Evolutionary conservation across 805 yeast genomes (phyloP).

Genomic region (Ogataea thermomethanolica): DNA sequence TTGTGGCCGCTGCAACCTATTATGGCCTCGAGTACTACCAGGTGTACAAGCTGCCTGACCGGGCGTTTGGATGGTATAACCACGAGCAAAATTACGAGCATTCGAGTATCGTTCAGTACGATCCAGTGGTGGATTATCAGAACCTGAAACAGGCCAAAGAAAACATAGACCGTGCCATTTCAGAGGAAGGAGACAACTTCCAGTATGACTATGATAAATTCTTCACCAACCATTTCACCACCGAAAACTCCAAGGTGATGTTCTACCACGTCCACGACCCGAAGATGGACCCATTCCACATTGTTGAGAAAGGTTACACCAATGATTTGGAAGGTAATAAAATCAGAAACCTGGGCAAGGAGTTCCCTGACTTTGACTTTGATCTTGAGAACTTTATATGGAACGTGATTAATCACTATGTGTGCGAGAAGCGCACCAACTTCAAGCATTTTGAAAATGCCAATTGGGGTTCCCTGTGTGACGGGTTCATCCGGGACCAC

Average conservation of each 20-base stretch:
- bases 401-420: constrained; percentile 32
- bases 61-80: constrained; percentile 34
- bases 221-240: constrained; percentile 26
- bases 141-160: constrained; percentile 24
- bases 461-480: constrained; percentile 25
- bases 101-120: constrained; percentile 35
- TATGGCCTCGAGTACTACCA: constrained; percentile 51
- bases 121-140: constrained; percentile 31
- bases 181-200: constrained; percentile 23
- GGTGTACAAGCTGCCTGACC: constrained; percentile 39
- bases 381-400: constrained; percentile 34
- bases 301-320: constrained; percentile 28
- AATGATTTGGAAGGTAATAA: constrained; percentile 29
- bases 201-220: constrained; percentile 28
- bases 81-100: constrained; percentile 32
- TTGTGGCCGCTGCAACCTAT: constrained; percentile 64
- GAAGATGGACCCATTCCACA: constrained; percentile 49
- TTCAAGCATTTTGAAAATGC: constrained; percentile 23
- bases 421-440: constrained; percentile 29
- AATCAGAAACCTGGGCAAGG: constrained; percentile 34
- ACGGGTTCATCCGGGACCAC: constrained; percentile 28
- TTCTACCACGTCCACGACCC: constrained; percentile 53
- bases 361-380: constrained; percentile 31
- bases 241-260: constrained; percentile 29
- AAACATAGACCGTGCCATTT: constrained; percentile 23